phyloP scores from a whole-genome alignment of 2,329 filamentous ascomycete species.

The Blastomyces emzantsi region DNA sequence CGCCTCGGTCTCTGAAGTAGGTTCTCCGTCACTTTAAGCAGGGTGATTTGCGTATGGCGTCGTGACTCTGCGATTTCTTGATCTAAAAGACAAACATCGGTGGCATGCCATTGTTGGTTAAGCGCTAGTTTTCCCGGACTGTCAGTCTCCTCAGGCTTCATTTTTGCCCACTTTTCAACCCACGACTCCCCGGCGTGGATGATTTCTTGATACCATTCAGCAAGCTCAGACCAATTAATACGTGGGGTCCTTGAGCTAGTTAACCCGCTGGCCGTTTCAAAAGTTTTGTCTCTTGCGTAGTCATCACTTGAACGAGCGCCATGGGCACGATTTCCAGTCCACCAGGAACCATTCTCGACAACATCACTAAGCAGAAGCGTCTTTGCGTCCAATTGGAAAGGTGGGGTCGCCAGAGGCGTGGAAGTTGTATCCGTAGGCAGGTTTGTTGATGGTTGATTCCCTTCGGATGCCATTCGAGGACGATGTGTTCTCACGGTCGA shows the following conservation, averaged over 20 bases:
- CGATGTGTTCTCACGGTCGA: conserved; percentile 41
- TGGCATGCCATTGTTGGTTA: conserved; percentile 33
- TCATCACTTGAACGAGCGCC: conserved; percentile 24
- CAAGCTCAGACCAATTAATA: conserved; percentile 64
- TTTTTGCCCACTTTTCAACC: conserved; percentile 50
- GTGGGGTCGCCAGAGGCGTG: conserved; percentile 26
- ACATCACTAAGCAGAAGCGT: conserved; percentile 64
- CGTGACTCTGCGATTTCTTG: conserved; percentile 52
- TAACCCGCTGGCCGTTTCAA: conserved; percentile 26
- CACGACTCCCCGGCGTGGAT: conserved; percentile 60
- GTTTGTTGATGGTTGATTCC: conserved; percentile 29
- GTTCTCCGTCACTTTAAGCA: conserved; percentile 71
- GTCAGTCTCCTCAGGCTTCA: conserved; percentile 33
- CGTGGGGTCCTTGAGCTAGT: conserved; percentile 55
- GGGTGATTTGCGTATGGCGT: conserved; percentile 56
- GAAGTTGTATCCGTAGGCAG: conserved; percentile 25
- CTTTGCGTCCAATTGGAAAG: conserved; percentile 62
- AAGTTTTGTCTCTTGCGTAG: conserved; percentile 28
- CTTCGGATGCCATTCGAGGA: conserved; percentile 38
- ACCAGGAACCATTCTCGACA: conserved; percentile 75
- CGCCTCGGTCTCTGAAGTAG: conserved; percentile 71
- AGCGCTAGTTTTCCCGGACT: conserved; percentile 16
- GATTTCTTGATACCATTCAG: conserved; percentile 65
- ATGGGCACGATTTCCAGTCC: conserved; percentile 53
- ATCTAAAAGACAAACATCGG: conserved; percentile 41